Conservation (phyloP, 768 basidiomycete species). For the Amanita pseudoporphyria region DNA sequence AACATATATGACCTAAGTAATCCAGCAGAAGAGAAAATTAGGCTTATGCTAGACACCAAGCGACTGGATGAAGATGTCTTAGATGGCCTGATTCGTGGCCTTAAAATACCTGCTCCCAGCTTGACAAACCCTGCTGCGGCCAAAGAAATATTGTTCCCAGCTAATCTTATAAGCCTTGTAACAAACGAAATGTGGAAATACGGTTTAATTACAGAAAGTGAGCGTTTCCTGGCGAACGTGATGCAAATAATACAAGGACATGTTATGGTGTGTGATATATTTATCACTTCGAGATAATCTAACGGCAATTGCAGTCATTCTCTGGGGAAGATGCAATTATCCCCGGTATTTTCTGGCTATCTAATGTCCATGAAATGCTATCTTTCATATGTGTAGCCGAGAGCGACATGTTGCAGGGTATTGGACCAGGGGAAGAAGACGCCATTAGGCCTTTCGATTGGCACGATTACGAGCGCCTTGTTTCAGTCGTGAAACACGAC, state of each 20-base stretch:
- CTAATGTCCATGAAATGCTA: slow-evolving; percentile 98
- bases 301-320: slow-evolving; percentile 51
- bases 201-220: slow-evolving; percentile 92
- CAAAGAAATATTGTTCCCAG: slow-evolving; percentile 98
- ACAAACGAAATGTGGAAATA: slow-evolving; percentile 99
- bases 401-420: slow-evolving; percentile 95
- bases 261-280: slow-evolving; percentile 75
- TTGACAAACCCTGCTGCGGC: slow-evolving; percentile 86
- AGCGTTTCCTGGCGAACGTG: slow-evolving; percentile 95
- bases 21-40: slow-evolving; percentile 91
- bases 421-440: slow-evolving; percentile 92
- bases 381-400: slow-evolving; percentile 99
- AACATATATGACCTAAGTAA: slow-evolving; percentile 77
- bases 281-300: slow-evolving; percentile 6
- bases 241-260: slow-evolving; percentile 98
- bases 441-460: slow-evolving; percentile 90
- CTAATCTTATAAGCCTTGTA: slow-evolving; percentile 92
- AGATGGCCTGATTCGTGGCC: slow-evolving; percentile 76
- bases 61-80: slow-evolving; percentile 91
- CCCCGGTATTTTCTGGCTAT: slow-evolving; percentile 99
- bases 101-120: slow-evolving; percentile 90
- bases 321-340: slow-evolving; percentile 90
- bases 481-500: slow-evolving; percentile 98
- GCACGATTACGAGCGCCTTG: slow-evolving; percentile 93
- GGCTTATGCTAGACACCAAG: slow-evolving; percentile 84